phyloP scores from a whole-genome alignment of 805 yeast species.

The Maudiozyma saulgeensis region DNA sequence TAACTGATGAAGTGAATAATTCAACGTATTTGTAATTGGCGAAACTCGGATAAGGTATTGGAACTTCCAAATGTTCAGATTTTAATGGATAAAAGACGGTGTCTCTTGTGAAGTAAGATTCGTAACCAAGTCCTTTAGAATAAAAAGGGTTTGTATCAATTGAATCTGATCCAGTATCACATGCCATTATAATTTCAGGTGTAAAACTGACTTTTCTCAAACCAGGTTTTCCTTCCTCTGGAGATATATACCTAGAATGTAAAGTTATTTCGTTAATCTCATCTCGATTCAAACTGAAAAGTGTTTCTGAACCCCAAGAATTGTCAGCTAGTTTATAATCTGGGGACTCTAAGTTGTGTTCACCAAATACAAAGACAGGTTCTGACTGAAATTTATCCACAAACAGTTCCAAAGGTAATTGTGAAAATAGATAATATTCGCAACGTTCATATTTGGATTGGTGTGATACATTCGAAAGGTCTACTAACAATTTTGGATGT shows the following conservation, averaged over 20 bases:
- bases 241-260: conserved; percentile 44
- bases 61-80: conserved; percentile 16
- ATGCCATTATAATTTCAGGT: conserved; percentile 43
- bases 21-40: conserved; percentile 27
- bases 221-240: conserved; percentile 18
- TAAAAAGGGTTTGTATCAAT: conserved; percentile 33
- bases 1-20: conserved; percentile 27
- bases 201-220: conserved; percentile 20
- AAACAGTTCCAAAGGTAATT: conserved; percentile 38
- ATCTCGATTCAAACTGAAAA: conserved; percentile 29
- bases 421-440: conserved; percentile 34
- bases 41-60: conserved; percentile 37
- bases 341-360: conserved; percentile 49
- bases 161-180: conserved; percentile 29
- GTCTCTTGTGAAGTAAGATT: conserved; percentile 37
- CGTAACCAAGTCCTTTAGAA: conserved; percentile 34
- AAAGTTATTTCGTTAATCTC: conserved; percentile 31
- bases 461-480: conserved; percentile 4
- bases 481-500: conserved; percentile 29
- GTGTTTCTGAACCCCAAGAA: conserved; percentile 38
- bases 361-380: conserved; percentile 42
- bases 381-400: conserved; percentile 47
- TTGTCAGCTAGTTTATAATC: conserved; percentile 31
- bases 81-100: conserved; percentile 35
- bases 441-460: conserved; percentile 25